Evolutionary conservation across 2,329 filamentous ascomycete species (phyloP).

Genomic region (Colletotrichum australisinense): DNA sequence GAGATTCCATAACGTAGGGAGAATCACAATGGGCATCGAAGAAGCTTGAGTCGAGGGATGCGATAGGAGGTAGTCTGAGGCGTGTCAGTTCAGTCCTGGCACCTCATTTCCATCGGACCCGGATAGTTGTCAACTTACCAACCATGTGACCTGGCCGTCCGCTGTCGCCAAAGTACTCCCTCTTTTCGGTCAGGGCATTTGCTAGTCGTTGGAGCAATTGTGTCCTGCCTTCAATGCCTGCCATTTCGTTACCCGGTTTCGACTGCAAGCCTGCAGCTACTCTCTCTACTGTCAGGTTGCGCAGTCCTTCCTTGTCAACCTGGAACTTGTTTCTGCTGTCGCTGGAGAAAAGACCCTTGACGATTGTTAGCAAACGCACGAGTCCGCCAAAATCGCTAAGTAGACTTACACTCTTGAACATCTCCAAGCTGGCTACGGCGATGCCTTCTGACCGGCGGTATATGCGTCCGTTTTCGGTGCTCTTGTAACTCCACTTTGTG

Average conservation of each 20-base stretch:
- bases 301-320: slow-evolving; percentile 87
- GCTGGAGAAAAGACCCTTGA: slow-evolving; percentile 84
- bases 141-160: slow-evolving; percentile 94
- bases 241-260: slow-evolving; percentile 80
- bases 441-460: slow-evolving; percentile 91
- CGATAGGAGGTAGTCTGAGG: slow-evolving; percentile 87
- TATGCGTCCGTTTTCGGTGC: slow-evolving; percentile 83
- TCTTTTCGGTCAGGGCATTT: slow-evolving; percentile 78
- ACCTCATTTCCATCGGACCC: not conserved
- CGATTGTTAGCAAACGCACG: not conserved
- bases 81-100: slow-evolving; percentile 37
- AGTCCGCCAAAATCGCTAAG: not conserved
- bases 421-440: slow-evolving; percentile 81
- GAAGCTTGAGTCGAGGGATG: slow-evolving; percentile 91
- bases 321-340: slow-evolving; percentile 84
- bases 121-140: slow-evolving; percentile 63
- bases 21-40: slow-evolving; percentile 85
- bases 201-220: slow-evolving; percentile 81
- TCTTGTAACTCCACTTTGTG: slow-evolving; percentile 92
- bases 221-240: slow-evolving; percentile 86
- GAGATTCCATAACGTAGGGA: slow-evolving; percentile 90
- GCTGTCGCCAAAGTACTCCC: slow-evolving; percentile 85
- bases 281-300: slow-evolving; percentile 76
- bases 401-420: slow-evolving; percentile 81
- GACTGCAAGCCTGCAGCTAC: slow-evolving; percentile 89